phyloP scores from a whole-genome alignment of 164 flowering plant species.

The Umbellularia californica region DNA sequence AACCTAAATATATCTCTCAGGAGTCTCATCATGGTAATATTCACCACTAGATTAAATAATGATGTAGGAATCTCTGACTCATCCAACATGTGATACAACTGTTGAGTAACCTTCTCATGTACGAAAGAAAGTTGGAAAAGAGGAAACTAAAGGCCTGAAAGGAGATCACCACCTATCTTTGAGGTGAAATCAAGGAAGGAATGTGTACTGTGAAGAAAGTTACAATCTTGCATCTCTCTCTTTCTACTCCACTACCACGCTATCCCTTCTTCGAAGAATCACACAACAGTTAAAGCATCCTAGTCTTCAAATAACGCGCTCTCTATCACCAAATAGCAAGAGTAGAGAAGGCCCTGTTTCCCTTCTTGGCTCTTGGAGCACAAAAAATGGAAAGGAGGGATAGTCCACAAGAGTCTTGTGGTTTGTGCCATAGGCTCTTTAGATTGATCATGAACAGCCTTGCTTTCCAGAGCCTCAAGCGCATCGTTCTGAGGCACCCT shows the following conservation, averaged over 20 bases:
- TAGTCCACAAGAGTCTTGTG: constrained; percentile 13
- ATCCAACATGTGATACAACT: not conserved
- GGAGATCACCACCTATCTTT: not conserved
- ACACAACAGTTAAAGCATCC: not conserved
- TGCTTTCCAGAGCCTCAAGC: constrained; percentile 17
- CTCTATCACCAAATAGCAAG: not conserved
- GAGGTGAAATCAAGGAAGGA: not conserved
- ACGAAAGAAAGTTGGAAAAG: not conserved
- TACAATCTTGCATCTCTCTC: not conserved
- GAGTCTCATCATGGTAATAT: not conserved
- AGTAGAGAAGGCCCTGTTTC: not conserved
- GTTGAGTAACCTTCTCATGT: not conserved
- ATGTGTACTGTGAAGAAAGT: not conserved
- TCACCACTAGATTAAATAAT: not conserved
- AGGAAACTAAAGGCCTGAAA: not conserved
- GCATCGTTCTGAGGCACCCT: constrained; percentile 12
- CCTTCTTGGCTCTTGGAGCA: not conserved
- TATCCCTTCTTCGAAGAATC: not conserved
- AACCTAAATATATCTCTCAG: not conserved
- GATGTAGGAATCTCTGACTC: too few species aligned
- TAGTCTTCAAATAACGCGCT: not conserved
- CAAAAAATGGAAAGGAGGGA: constrained; percentile 17
- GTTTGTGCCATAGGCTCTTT: constrained; percentile 37
- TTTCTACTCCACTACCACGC: not conserved
- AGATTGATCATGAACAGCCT: constrained; percentile 26